phyloP scores from a whole-genome alignment of 768 basidiomycete genomes.

The Cubamyces sp. region DNA sequence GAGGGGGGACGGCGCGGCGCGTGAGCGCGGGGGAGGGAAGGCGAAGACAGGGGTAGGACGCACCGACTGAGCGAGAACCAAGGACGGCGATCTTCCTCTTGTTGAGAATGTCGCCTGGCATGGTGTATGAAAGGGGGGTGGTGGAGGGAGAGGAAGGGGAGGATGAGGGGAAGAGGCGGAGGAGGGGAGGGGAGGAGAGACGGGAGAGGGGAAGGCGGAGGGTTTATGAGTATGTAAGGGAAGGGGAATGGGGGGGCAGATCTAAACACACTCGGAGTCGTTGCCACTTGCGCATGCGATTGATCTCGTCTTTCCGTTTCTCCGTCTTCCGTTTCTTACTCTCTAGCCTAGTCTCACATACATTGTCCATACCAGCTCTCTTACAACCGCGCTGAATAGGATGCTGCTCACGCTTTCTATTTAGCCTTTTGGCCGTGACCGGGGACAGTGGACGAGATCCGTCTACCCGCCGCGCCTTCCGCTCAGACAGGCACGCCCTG shows the following conservation, averaged over 20 bases:
- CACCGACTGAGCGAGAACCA: slow-evolving; percentile 88
- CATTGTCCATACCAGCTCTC: too few relatives aligned
- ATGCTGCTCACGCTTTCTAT: background rate
- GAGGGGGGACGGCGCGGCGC: slow-evolving; percentile 2
- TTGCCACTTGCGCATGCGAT: background rate
- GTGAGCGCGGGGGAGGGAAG: slow-evolving; percentile 10
- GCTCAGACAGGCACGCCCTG: background rate
- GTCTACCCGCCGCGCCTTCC: background rate
- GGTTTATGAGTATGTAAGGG: slow-evolving; percentile 9
- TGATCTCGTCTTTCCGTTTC: background rate
- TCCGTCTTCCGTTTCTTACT: background rate
- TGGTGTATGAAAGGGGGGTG: slow-evolving; percentile 26
- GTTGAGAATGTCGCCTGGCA: slow-evolving; percentile 54
- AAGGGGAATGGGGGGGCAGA: background rate
- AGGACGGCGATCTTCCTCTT: slow-evolving; percentile 90
- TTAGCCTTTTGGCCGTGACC: slow-evolving; percentile 24
- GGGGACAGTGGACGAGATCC: too few relatives aligned
- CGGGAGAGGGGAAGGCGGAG: background rate
- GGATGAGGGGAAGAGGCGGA: slow-evolving; percentile 9
- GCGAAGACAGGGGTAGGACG: slow-evolving; percentile 36
- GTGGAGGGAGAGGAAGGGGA: slow-evolving; percentile 8
- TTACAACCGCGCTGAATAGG: too few relatives aligned
- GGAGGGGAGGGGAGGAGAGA: slow-evolving; percentile 22
- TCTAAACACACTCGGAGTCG: too few relatives aligned
- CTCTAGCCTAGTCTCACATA: too few relatives aligned